Evolutionary conservation across 257 asterid genomes (phyloP).

Genomic region (Rhazya stricta): DNA sequence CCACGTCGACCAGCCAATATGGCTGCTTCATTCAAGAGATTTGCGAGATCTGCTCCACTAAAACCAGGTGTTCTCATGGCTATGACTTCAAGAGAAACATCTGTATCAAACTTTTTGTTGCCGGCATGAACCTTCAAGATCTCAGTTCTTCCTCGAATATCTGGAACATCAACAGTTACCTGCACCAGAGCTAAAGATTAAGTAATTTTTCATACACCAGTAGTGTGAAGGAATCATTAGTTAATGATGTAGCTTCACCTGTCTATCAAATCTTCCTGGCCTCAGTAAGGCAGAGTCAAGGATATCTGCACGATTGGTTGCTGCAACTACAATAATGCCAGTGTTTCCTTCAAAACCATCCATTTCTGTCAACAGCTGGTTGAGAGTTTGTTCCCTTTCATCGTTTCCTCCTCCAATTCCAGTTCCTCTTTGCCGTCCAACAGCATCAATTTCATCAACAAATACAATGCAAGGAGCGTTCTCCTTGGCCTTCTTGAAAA

Average conservation of each 20-base stretch:
- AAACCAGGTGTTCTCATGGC: slow-evolving; percentile 99
- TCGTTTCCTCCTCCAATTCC: slow-evolving; percentile 99
- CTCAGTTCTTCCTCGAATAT: slow-evolving; percentile 93
- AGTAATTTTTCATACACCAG: neutral
- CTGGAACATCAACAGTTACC: slow-evolving; percentile 95
- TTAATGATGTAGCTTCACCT: slow-evolving; percentile 39
- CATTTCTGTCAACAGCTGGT: slow-evolving; percentile 96
- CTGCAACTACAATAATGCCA: slow-evolving; percentile 93
- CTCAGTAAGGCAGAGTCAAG: slow-evolving; percentile 93
- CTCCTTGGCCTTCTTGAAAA: slow-evolving; percentile 98
- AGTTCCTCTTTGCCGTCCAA: slow-evolving; percentile 97
- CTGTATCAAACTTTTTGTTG: slow-evolving; percentile 77
- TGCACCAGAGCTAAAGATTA: slow-evolving; percentile 29
- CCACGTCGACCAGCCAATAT: slow-evolving; percentile 95
- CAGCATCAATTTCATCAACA: slow-evolving; percentile 99
- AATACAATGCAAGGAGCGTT: slow-evolving; percentile 97
- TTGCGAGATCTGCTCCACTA: slow-evolving; percentile 99
- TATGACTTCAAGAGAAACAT: slow-evolving; percentile 87
- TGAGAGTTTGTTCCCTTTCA: slow-evolving; percentile 93
- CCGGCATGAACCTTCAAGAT: slow-evolving; percentile 85
- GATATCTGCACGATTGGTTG: slow-evolving; percentile 97
- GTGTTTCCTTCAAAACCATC: slow-evolving; percentile 98
- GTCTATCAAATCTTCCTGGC: slow-evolving; percentile 97
- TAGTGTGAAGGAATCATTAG: neutral
- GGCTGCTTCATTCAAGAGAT: slow-evolving; percentile 95